These are phyloP conservation scores for Pseudofabraea citricarpa DNA, from an alignment of 2,329 filamentous ascomycete genomes.

Conservation along the genomic window DNA sequence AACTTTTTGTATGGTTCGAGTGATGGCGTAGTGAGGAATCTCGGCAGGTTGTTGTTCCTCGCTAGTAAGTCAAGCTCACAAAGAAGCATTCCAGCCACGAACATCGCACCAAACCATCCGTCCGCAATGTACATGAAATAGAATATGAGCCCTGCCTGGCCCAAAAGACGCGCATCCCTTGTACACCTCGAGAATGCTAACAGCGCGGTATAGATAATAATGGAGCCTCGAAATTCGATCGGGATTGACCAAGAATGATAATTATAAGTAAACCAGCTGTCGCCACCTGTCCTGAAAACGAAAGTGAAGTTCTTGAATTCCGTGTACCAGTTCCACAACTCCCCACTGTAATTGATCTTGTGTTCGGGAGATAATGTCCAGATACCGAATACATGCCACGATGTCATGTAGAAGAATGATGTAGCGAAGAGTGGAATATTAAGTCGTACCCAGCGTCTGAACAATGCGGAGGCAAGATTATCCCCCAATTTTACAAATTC, in stretches of 20 bases:
- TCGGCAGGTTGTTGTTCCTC: slow-evolving; percentile 43
- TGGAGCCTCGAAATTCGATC: slow-evolving; percentile 56
- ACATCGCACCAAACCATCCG: slow-evolving; percentile 58
- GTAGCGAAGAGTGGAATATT: slow-evolving; percentile 39
- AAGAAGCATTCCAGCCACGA: slow-evolving; percentile 55
- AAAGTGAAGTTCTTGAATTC: slow-evolving; percentile 67
- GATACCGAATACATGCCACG: slow-evolving; percentile 23
- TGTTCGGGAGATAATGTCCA: slow-evolving; percentile 15
- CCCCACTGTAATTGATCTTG: slow-evolving; percentile 15
- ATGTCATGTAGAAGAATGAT: slow-evolving; percentile 31
- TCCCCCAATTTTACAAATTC: slow-evolving; percentile 25
- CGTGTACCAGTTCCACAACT: slow-evolving; percentile 25
- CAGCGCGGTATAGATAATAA: slow-evolving; percentile 52
- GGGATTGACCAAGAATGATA: slow-evolving; percentile 61
- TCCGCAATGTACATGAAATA: slow-evolving; percentile 68
- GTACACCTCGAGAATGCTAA: slow-evolving; percentile 53
- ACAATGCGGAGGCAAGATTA: slow-evolving; percentile 39
- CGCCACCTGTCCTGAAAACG: slow-evolving; percentile 52
- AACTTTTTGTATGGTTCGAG: slow-evolving; percentile 42
- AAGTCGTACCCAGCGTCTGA: slow-evolving; percentile 41
- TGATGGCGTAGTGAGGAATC: slow-evolving; percentile 38
- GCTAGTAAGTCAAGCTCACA: slow-evolving; percentile 56
- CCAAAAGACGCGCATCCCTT: slow-evolving; percentile 48
- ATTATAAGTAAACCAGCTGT: slow-evolving; percentile 54
- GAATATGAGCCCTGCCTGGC: slow-evolving; percentile 46